phyloP scores from a whole-genome alignment of 1,284 basidiomycete species.

The Phylloporus sp. region DNA sequence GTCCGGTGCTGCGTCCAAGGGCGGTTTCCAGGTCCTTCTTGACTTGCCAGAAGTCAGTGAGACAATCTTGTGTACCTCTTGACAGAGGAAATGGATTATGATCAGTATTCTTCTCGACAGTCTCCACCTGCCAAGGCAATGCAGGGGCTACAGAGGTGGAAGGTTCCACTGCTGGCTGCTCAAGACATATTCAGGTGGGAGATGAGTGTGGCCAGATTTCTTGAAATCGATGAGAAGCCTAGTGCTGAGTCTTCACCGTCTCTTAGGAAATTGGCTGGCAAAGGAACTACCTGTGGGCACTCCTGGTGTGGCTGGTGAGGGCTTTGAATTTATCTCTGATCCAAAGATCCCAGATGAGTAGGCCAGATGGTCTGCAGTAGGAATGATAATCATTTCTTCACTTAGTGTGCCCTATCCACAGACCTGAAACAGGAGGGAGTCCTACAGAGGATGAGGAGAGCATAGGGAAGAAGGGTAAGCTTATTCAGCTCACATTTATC shows the following conservation, averaged over 20 bases:
- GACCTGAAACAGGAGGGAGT: neutral
- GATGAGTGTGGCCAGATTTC: neutral
- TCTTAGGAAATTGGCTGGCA: neutral
- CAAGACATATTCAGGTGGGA: neutral
- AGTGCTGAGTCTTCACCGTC: neutral
- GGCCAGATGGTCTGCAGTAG: neutral
- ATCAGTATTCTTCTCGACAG: neutral
- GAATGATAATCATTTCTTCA: neutral
- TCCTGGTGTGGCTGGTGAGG: neutral
- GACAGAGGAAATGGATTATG: neutral
- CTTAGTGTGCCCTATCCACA: neutral
- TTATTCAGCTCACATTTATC: neutral
- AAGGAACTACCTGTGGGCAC: neutral
- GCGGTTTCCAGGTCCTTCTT: neutral
- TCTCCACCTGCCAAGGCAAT: neutral
- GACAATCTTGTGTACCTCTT: neutral
- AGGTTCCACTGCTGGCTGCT: neutral
- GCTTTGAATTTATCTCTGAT: neutral
- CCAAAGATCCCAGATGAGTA: neutral
- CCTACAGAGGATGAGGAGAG: neutral
- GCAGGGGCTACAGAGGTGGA: neutral
- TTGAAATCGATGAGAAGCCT: neutral
- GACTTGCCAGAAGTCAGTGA: neutral
- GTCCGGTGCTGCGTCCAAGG: neutral
- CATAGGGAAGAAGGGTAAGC: neutral